Evolutionary conservation across 2,329 filamentous ascomycete genomes (phyloP), one percentile per base, ranked within the genome.

Genomic region (Penicillium sp.): DNA sequence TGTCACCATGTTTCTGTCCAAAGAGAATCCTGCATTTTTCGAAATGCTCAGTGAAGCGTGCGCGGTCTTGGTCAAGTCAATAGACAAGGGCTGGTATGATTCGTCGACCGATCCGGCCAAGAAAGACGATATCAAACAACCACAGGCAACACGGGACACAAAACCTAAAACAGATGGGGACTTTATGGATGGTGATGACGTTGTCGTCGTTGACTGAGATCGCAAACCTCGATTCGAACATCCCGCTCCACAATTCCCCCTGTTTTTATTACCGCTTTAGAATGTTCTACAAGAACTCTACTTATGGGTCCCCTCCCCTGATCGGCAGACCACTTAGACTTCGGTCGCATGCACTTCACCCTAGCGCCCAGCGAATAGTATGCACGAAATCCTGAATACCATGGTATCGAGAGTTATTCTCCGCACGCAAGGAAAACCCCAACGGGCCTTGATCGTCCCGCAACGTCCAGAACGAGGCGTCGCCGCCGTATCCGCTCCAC

Each of bases 1-100:
- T 74, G 90, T 75, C 58, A 76, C 65, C 63, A 81, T 81, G 78
- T 81, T 81, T 57, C 60, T 70, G 21, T 71, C 75, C 16, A 72
- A 69, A 43, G 71, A 78, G 23, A 80, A 81, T 52, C 74, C 77
- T 10, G 74, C 70, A n/a, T 80, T 76, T 60, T 71, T 74, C 53
- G 65, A 69, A 6, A 65, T 81, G 40, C 68, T 75, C 16, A 65
- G 70, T 34, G 66, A 74, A 55, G 71, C 77, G 25, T 73, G 74
- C 61, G 71, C 72, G 40, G 61, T 70, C 34, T 60, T 80, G 52
- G 68, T 73, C 10, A 60, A 62, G 21, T 79, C 74, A 63, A 63
- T 80, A 46, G 75, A 77, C 65, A 67, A 65, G 58, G 67, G 69
- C 34, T 77, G 75, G 75, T 76, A 76, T 59, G 63, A 63, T 39